Conservation (phyloP, 192 early-diverging fungal species). For the Ambispora gerdemannii region DNA sequence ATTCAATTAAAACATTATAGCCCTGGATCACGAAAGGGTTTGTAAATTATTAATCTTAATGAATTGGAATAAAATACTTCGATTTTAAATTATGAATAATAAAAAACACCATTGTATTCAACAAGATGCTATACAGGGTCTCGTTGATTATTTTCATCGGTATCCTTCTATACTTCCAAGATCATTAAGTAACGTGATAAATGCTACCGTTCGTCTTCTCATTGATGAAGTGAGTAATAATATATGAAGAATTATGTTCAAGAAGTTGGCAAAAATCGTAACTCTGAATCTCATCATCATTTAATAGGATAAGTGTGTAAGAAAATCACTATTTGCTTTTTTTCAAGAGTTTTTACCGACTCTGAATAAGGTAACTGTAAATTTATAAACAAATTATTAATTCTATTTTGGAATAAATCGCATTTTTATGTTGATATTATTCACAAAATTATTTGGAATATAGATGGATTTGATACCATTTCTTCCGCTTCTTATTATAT, state of each 20-base stretch:
- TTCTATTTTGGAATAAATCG: no score
- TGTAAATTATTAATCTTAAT: background rate
- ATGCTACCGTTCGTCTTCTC: conserved; percentile 45
- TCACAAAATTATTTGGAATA: background rate
- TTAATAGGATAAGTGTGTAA: conserved; percentile 43
- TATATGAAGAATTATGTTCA: no score
- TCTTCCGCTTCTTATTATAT: conserved; percentile 71
- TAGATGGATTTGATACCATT: conserved; percentile 72
- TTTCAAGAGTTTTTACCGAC: conserved; percentile 33
- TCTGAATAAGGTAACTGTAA: conserved; percentile 40
- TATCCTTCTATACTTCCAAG: conserved; percentile 45
- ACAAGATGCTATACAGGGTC: conserved; percentile 46
- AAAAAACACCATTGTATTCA: background rate
- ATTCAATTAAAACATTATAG: conserved; percentile 78
- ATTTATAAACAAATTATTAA: no score
- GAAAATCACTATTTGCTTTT: conserved; percentile 39
- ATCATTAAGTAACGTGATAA: conserved; percentile 46
- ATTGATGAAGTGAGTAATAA: conserved; percentile 49
- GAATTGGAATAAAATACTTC: no score
- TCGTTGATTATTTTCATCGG: conserved; percentile 46
- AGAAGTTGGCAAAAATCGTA: no score
- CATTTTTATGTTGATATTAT: no score
- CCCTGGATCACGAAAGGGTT: conserved; percentile 52
- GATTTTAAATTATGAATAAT: no score
- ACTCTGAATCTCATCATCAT: no score